Evolutionary conservation across 805 yeast genomes (phyloP), one percentile per base, ranked within the genome.

Genomic region (Starmera quercuum): DNA sequence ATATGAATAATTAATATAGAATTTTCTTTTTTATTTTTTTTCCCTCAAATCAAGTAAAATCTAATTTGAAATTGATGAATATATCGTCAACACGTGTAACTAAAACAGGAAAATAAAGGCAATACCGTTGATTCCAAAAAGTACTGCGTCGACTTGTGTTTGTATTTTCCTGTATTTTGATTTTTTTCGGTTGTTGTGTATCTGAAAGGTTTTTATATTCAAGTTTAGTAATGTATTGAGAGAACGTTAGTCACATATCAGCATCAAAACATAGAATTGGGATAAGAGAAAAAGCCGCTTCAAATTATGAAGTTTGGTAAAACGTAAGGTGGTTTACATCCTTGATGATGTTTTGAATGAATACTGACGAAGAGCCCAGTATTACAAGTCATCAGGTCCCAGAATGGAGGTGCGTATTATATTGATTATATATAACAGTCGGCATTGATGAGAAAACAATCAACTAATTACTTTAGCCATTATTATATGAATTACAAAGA

Each of bases 291-390:
- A n/a, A n/a, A n/a, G n/a, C n/a, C n/a, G n/a, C n/a, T n/a, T n/a
- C n/a, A n/a, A n/a, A n/a, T n/a, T 15, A 82, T 82, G 90, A 82
- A 82, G 66, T 84, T 83, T 54, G 94, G 90, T 19, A 84, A 83
- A 56, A 81, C 85, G 49, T 66, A 37, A 23, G 46, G 4, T n/a
- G 16, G 8, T 6, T 10, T 3, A 20, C n/a, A 4, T 58, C n/a
- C 19, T 13, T 22, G 54, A 26, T 28, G 5, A 6, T 11, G 16
- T 35, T 18, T 8, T 6, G 23, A 16, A 26, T 20, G n/a, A 13
- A 5, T 21, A 27, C 28, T 20, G 10, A 34, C 26, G 17, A 6
- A 24, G 24, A 6, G 11, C 8, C 19, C 20, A 63, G 68, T 20
- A 66, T 84, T 44, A 61, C 76, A 21, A 67, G 83, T 31, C 95